phyloP scores from a whole-genome alignment of 306 rosid genomes.

The Bauhinia variegata region DNA sequence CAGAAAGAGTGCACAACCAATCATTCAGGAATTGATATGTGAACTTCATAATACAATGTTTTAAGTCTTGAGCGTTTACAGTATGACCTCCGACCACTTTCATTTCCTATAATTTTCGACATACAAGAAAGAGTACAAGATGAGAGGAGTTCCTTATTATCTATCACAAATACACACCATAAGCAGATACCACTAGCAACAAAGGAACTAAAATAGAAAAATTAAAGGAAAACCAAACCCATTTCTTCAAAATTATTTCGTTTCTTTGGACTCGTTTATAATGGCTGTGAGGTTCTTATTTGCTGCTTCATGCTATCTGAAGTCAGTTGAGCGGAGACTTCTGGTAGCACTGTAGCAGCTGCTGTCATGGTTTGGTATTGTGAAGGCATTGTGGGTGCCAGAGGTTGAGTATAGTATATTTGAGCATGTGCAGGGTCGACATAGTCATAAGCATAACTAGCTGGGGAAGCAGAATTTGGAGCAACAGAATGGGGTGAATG shows the following conservation, averaged over 20 bases:
- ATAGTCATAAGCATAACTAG: conserved; percentile 68
- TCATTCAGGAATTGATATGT: conserved; percentile 50
- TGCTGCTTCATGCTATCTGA: conserved; percentile 80
- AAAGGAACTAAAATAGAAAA: conserved; percentile 54
- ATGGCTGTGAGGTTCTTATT: conserved; percentile 74
- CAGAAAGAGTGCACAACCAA: conserved; percentile 30
- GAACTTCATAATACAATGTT: conserved; percentile 74
- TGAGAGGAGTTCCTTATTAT: conserved; percentile 64
- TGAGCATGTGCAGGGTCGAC: conserved; percentile 73
- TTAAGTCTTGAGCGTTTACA: conserved; percentile 69
- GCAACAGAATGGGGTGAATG: conserved; percentile 83
- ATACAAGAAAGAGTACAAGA: conserved; percentile 55
- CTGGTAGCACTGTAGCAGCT: conserved; percentile 54
- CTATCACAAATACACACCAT: conserved; percentile 83
- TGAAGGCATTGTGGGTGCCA: conserved; percentile 74
- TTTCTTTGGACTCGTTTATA: conserved; percentile 47
- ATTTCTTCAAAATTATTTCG: conserved; percentile 81
- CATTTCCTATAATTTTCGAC: conserved; percentile 69
- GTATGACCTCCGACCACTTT: conserved; percentile 75
- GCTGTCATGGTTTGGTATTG: conserved; percentile 91
- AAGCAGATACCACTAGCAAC: conserved; percentile 63
- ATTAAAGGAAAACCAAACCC: conserved; percentile 53
- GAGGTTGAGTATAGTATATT: conserved; percentile 78
- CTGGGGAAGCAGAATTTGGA: conserved; percentile 52
- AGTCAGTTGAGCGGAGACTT: conserved; percentile 69